Evolutionary conservation across 2,329 filamentous ascomycete species (phyloP), one percentile per base, ranked within the genome.

Genomic region (Colletotrichum lupini): DNA sequence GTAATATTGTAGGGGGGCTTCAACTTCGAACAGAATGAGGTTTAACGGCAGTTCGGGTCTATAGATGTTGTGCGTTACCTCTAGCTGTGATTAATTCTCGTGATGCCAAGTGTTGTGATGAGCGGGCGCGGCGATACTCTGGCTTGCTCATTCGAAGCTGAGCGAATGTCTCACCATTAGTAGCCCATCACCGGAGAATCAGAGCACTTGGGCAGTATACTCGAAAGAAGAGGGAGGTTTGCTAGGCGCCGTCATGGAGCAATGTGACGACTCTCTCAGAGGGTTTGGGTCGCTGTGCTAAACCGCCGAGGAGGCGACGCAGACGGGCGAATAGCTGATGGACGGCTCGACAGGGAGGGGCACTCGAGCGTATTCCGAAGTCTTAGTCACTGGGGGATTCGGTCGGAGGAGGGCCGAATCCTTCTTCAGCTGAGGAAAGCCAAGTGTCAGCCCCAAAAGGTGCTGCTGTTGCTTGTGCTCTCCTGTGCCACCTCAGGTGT

Each of bases 141-240:
- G 58, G 35, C 30, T 37, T 37, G 42, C 30, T 37, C 14, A 28
- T 52, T 55, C 37, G 24, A 37, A 58, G 28, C 52, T 52, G 64
- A 63, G 22, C 32, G 53, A 60, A 32, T 58, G 69, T 60, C 53
- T 68, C 32, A n/a, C 19, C 12, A 55, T 24, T 46, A 32, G 14
- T 26, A 7, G 55, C 22, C 30, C 30, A 64, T 52, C 14, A 24
- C 35, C n/a, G 35, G 53, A 55, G 35, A 58, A 37, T 46, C 30
- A 55, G n/a, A 55, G 26, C 52, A 53, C 16, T 69, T 65, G 66
- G 59, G 53, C 69, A 52, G 56, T 69, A 42, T 69, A 73, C 55
- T 69, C 32, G 14, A 35, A 49, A 32, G 66, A 24, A 60, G 30
- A 46, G 66, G n/a, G 53, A 56, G 58, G 46, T 46, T 64, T 64